A percentile compares a stretch with the other conserved stretches of the same genome.
Conservation (phyloP, 768 basidiomycete genomes). For the Tremella yokohamensis region DNA sequence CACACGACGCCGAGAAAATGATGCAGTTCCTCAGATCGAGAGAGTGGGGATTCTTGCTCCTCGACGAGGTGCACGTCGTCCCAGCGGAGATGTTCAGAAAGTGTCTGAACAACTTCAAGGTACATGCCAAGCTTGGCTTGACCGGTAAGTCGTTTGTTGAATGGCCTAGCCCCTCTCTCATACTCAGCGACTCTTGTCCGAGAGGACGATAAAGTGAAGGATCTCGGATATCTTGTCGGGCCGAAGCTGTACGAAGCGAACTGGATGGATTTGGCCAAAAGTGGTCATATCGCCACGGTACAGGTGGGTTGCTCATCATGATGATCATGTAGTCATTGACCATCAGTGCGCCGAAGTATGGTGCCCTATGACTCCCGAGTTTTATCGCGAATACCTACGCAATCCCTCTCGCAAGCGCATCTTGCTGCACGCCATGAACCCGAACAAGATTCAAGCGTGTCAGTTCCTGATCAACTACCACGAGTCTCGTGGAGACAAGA, state of each 20-base stretch:
- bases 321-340: background rate
- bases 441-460: slow-evolving; percentile 97
- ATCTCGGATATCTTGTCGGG: slow-evolving; percentile 98
- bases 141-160: slow-evolving; percentile 81
- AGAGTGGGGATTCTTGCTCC: slow-evolving; percentile 96
- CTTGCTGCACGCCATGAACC: slow-evolving; percentile 99
- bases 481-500: slow-evolving; percentile 95
- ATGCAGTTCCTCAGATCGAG: slow-evolving; percentile 98
- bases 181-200: slow-evolving; percentile 85
- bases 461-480: slow-evolving; percentile 98
- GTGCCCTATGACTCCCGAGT: slow-evolving; percentile 99
- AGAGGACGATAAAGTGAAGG: slow-evolving; percentile 97
- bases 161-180: slow-evolving; percentile 14
- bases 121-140: slow-evolving; percentile 94
- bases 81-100: slow-evolving; percentile 98
- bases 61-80: slow-evolving; percentile 98
- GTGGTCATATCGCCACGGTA: slow-evolving; percentile 99
- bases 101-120: slow-evolving; percentile 97
- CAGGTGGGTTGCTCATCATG: slow-evolving; percentile 62
- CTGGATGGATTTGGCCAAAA: slow-evolving; percentile 99
- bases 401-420: slow-evolving; percentile 82
- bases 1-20: slow-evolving; percentile 99
- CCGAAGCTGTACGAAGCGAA: slow-evolving; percentile 99
- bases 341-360: slow-evolving; percentile 95
- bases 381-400: slow-evolving; percentile 93